These are phyloP conservation scores for Colletotrichum endophyticum DNA, from an alignment of 2,329 filamentous ascomycete species.

Conservation along the genomic window DNA sequence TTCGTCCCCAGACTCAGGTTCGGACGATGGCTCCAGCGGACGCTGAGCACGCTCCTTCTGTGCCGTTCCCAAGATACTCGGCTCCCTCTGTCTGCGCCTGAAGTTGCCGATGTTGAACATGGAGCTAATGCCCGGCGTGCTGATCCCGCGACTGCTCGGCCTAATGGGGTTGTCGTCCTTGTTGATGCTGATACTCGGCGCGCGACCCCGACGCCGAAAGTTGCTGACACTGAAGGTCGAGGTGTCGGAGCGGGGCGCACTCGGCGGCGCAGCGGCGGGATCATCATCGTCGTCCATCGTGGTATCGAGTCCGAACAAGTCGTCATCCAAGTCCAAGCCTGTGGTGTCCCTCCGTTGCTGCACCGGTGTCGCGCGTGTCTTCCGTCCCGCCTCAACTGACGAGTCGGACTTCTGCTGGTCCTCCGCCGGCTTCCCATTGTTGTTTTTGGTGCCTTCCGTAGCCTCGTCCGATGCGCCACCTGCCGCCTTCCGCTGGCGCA, in stretches of 20 bases:
- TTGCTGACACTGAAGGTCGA: slow-evolving; percentile 52
- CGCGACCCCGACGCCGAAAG: slow-evolving; percentile 46
- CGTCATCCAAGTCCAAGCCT: slow-evolving; percentile 54
- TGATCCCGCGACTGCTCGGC: slow-evolving; percentile 55
- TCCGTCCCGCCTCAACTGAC: slow-evolving; percentile 42
- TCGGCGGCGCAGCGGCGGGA: slow-evolving; percentile 32
- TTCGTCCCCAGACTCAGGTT: slow-evolving; percentile 27
- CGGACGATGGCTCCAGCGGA: slow-evolving; percentile 23
- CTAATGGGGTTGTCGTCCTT: slow-evolving; percentile 57
- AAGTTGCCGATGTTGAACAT: slow-evolving; percentile 63
- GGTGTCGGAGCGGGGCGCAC: slow-evolving; percentile 44
- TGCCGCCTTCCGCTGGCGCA: slow-evolving; percentile 24
- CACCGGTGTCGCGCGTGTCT: slow-evolving; percentile 36
- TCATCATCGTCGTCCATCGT: slow-evolving; percentile 47
- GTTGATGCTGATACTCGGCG: slow-evolving; percentile 54
- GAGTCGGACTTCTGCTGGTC: slow-evolving; percentile 32
- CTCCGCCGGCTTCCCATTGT: slow-evolving; percentile 23
- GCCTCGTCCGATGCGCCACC: slow-evolving; percentile 39
- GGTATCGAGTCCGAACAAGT: slow-evolving; percentile 46
- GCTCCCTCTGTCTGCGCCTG: slow-evolving; percentile 61
- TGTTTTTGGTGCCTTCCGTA: slow-evolving; percentile 36
- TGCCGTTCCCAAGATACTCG: slow-evolving; percentile 63
- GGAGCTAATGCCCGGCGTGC: slow-evolving; percentile 52
- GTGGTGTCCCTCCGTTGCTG: slow-evolving; percentile 45
- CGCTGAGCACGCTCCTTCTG: slow-evolving; percentile 41